Conservation (phyloP, 495 filamentous ascomycete species). For the Hypoxylon trugodes region DNA sequence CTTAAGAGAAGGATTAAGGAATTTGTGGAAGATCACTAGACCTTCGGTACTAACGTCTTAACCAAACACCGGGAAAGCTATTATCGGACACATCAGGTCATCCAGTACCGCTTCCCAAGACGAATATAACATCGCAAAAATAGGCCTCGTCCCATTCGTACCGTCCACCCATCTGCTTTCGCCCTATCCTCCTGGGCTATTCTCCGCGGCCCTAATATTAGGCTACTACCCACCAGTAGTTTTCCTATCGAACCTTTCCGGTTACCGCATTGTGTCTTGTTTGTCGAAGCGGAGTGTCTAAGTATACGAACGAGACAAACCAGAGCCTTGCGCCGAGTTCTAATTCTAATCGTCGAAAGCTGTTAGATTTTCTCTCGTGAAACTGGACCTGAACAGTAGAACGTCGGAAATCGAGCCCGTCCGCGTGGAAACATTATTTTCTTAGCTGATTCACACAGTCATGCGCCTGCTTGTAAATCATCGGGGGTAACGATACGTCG, state of each 20-base stretch:
- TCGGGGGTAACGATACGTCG: conserved; percentile 27
- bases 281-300: conserved; percentile 1
- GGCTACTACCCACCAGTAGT: not conserved
- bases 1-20: conserved; percentile 8
- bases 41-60: conserved; percentile 16
- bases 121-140: conserved; percentile 20
- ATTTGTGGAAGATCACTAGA: conserved; percentile 18
- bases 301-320: conserved; percentile 18
- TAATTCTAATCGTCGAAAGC: conserved; percentile 5
- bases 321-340: conserved; percentile 16
- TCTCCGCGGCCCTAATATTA: not conserved
- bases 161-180: conserved; percentile 1
- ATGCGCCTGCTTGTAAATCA: conserved; percentile 27
- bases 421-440: not conserved
- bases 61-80: conserved; percentile 4
- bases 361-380: not conserved
- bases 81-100: conserved; percentile 10
- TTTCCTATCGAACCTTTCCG: conserved; percentile 18
- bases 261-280: not conserved
- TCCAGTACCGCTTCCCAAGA: conserved; percentile 7
- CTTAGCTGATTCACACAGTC: conserved; percentile 13
- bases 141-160: not conserved
- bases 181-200: not conserved
- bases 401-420: conserved; percentile 2
- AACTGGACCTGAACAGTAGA: conserved; percentile 12